phyloP scores from a whole-genome alignment of 768 basidiomycete genomes.

The Mycena vitilis region DNA sequence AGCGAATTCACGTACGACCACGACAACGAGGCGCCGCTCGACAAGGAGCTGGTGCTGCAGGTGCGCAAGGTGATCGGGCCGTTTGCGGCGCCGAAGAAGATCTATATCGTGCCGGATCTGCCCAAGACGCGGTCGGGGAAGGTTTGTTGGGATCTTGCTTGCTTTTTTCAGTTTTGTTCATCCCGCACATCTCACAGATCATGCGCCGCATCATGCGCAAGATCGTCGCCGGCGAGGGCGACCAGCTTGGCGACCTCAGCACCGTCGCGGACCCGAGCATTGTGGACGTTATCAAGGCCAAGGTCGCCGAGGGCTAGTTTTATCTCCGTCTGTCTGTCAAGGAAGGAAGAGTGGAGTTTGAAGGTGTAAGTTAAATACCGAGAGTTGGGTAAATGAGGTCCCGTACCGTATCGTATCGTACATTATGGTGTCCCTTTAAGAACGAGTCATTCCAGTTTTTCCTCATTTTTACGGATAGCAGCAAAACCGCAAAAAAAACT shows the following conservation, averaged over 20 bases:
- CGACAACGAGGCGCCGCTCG: constrained; percentile 67
- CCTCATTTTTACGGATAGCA: too few species aligned
- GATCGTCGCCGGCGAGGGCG: constrained; percentile 93
- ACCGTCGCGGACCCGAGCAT: constrained; percentile 53
- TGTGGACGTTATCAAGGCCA: not conserved
- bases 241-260: constrained; percentile 94
- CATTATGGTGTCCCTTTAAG: too few species aligned
- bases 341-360: too few species aligned
- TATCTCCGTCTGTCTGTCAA: too few species aligned
- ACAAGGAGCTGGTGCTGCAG: constrained; percentile 92
- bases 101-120: constrained; percentile 83
- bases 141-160: too few species aligned
- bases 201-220: constrained; percentile 96
- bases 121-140: constrained; percentile 97
- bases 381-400: too few species aligned
- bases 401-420: too few species aligned
- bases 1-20: constrained; percentile 86
- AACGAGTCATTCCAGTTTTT: too few species aligned
- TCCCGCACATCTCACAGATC: constrained; percentile 72
- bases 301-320: not conserved
- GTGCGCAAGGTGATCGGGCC: constrained; percentile 98
- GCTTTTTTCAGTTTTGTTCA: too few species aligned
- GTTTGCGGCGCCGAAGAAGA: constrained; percentile 96
- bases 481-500: too few species aligned
- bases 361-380: too few species aligned